Conservation (phyloP, 2,329 filamentous ascomycete genomes). For the Venturia carpophila region DNA sequence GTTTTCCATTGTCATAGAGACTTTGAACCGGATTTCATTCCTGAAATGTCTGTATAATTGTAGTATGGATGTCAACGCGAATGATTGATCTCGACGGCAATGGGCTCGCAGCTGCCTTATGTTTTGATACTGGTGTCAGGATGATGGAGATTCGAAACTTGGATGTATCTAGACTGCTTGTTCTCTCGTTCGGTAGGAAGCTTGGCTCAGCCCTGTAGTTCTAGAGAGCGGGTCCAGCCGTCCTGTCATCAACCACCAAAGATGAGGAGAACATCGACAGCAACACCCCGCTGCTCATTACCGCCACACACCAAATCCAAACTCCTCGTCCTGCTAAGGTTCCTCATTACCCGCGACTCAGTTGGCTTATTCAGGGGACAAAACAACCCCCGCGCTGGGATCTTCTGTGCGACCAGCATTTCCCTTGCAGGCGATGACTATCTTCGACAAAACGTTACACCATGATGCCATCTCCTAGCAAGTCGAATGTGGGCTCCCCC, state of each 20-base stretch:
- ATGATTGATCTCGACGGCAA: too few relatives aligned
- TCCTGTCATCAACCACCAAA: not conserved
- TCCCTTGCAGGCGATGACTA: not conserved
- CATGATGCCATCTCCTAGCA: slow-evolving; percentile 8
- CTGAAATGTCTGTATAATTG: too few relatives aligned
- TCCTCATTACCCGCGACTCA: not conserved
- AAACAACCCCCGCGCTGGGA: not conserved
- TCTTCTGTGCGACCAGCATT: slow-evolving; percentile 2
- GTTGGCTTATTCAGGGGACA: not conserved
- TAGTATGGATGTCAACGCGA: too few relatives aligned
- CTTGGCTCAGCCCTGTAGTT: not conserved
- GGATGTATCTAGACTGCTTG: too few relatives aligned
- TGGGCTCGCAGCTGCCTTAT: too few relatives aligned
- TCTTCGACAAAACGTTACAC: slow-evolving; percentile 2
- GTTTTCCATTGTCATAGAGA: too few relatives aligned
- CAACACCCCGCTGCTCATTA: not conserved
- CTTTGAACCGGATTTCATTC: too few relatives aligned
- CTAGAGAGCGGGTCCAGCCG: not conserved
- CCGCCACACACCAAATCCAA: not conserved
- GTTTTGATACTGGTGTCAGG: too few relatives aligned
- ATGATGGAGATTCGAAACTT: too few relatives aligned
- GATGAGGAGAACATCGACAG: not conserved
- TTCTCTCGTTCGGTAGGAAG: not conserved
- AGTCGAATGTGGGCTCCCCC: not conserved
- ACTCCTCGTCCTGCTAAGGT: not conserved